Conservation (phyloP, 1,284 basidiomycete genomes). For the Coniferiporia weirii region DNA sequence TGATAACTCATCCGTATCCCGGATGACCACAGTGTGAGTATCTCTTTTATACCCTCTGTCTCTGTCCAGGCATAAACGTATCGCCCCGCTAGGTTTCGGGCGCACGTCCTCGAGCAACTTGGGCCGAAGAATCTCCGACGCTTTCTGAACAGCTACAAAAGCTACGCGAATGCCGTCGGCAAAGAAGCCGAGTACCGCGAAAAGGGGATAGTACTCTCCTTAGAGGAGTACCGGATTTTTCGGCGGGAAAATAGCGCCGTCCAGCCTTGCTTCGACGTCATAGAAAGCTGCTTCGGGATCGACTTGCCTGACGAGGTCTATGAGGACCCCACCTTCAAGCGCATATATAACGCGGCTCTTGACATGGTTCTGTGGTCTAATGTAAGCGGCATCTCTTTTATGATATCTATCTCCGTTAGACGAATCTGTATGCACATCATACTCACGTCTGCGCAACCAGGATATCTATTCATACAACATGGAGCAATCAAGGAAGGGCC, state of each 20-base stretch:
- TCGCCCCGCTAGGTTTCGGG: not conserved
- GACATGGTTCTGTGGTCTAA: conserved; percentile 69
- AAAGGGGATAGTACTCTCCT: conserved; percentile 52
- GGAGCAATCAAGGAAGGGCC: conserved; percentile 58
- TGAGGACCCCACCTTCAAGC: conserved; percentile 47
- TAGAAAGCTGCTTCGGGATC: conserved; percentile 53
- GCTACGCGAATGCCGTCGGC: conserved; percentile 50
- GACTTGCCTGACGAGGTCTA: conserved; percentile 57
- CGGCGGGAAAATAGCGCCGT: conserved; percentile 64
- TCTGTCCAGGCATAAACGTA: not conserved
- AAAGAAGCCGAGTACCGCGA: conserved; percentile 58
- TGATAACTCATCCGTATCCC: not conserved
- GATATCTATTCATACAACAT: conserved; percentile 70
- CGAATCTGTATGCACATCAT: no score
- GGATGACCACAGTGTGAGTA: not conserved
- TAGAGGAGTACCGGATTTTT: conserved; percentile 47
- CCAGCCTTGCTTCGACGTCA: conserved; percentile 54
- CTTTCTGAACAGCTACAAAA: not conserved
- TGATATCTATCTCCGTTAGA: not conserved
- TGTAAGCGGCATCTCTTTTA: conserved; percentile 36
- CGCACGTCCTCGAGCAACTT: not conserved
- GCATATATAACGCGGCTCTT: conserved; percentile 51
- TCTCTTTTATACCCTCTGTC: not conserved
- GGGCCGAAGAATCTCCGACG: not conserved
- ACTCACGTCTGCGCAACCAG: conserved; percentile 28